Conservation (phyloP, 257 asterid species). For the Vinca minor region DNA sequence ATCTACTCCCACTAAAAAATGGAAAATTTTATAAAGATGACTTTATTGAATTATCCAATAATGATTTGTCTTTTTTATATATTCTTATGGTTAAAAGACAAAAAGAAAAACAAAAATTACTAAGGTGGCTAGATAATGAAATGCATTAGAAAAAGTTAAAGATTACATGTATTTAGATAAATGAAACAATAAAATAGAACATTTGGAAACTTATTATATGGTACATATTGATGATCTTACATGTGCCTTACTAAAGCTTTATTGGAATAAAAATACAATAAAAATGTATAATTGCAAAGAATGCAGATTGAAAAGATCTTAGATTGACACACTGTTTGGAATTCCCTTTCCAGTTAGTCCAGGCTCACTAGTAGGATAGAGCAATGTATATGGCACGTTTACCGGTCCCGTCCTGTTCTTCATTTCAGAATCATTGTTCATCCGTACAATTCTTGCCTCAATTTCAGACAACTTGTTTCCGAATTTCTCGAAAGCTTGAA, state of each 20-base stretch:
- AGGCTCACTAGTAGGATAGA: slow-evolving; percentile 21
- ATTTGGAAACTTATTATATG: neutral
- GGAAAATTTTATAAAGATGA: no score
- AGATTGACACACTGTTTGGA: slow-evolving; percentile 25
- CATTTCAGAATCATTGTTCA: slow-evolving; percentile 21
- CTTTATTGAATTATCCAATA: no score
- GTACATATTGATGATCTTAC: neutral
- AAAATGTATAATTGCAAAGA: neutral
- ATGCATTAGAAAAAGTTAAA: neutral
- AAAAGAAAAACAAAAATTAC: no score
- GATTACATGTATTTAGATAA: neutral
- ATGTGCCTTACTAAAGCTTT: neutral
- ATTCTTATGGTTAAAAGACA: no score
- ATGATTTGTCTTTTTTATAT: no score
- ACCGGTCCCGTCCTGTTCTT: slow-evolving; percentile 26
- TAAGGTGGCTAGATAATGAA: no score
- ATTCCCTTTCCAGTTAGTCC: slow-evolving; percentile 32
- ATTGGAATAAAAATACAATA: neutral
- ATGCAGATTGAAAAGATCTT: slow-evolving; percentile 2
- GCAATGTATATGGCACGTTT: slow-evolving; percentile 23
- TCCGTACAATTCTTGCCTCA: slow-evolving; percentile 17
- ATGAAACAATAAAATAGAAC: neutral
- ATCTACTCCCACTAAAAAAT: no score
- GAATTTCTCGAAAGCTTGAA: slow-evolving; percentile 19
- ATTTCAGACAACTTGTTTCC: slow-evolving; percentile 16